phyloP scores from a whole-genome alignment of 768 basidiomycete genomes.

The Mycena maculata region DNA sequence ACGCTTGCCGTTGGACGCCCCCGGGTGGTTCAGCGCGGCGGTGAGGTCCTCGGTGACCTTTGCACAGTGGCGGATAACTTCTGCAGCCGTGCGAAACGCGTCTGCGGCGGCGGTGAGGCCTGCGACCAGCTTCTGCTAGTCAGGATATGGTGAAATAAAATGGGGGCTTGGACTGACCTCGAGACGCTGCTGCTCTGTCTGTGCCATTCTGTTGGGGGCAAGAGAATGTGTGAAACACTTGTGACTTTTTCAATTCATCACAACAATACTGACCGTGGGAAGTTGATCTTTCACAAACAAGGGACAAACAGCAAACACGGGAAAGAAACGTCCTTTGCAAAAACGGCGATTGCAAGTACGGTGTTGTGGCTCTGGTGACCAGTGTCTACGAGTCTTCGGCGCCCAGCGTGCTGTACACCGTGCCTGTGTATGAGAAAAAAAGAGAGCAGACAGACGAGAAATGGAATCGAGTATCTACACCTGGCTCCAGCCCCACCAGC shows the following conservation, averaged over 20 bases:
- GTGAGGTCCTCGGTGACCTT: slow-evolving; percentile 71
- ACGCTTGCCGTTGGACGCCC: slow-evolving; percentile 61
- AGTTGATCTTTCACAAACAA: no score
- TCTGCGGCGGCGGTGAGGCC: slow-evolving; percentile 69
- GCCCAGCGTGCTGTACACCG: slow-evolving; percentile 26
- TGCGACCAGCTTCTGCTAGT: slow-evolving; percentile 34
- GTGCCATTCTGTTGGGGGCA: slow-evolving; percentile 13
- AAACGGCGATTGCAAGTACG: no score
- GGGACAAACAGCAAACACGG: no score
- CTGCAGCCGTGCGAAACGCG: slow-evolving; percentile 62
- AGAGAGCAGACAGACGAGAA: slow-evolving; percentile 38
- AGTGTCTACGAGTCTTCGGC: not conserved
- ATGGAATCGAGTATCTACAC: slow-evolving; percentile 59
- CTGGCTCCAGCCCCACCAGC: slow-evolving; percentile 55
- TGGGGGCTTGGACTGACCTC: not conserved
- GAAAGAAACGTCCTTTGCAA: no score
- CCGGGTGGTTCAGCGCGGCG: slow-evolving; percentile 55
- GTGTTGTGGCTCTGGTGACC: no score
- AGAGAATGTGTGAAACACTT: not conserved
- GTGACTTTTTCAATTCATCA: not conserved
- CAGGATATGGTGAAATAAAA: not conserved
- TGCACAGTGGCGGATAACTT: slow-evolving; percentile 72
- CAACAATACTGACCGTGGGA: not conserved
- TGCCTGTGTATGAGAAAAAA: slow-evolving; percentile 47
- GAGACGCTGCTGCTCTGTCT: slow-evolving; percentile 15